These are phyloP conservation scores for Ogataea polymorpha DNA, from an alignment of 805 yeast genomes.

Conservation along the genomic window DNA sequence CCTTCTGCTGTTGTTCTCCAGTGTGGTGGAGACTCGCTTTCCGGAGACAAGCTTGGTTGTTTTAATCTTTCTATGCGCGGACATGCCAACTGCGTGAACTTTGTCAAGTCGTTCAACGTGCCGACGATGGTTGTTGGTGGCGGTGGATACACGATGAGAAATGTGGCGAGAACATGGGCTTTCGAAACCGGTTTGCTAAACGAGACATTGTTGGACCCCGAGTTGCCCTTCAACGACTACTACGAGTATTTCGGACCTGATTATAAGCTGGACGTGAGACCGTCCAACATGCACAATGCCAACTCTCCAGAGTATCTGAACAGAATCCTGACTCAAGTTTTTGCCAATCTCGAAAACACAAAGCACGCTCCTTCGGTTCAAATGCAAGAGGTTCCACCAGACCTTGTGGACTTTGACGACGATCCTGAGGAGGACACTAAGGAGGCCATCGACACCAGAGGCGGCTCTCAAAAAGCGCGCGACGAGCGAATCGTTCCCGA, in stretches of 20 bases:
- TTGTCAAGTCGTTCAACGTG: slow-evolving; percentile 77
- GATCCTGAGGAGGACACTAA: slow-evolving; percentile 74
- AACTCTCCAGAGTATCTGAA: slow-evolving; percentile 90
- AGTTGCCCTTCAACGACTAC: slow-evolving; percentile 89
- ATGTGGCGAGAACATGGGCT: slow-evolving; percentile 94
- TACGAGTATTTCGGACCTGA: slow-evolving; percentile 98
- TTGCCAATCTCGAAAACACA: slow-evolving; percentile 80
- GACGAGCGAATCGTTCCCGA: slow-evolving; percentile 70
- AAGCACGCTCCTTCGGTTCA: slow-evolving; percentile 97
- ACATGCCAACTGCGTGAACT: slow-evolving; percentile 94
- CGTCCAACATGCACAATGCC: slow-evolving; percentile 95
- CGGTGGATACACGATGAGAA: slow-evolving; percentile 97
- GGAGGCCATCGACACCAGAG: slow-evolving; percentile 81
- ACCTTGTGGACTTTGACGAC: slow-evolving; percentile 82
- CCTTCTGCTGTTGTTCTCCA: slow-evolving; percentile 97
- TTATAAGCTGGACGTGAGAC: slow-evolving; percentile 89
- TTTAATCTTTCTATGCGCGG: slow-evolving; percentile 91
- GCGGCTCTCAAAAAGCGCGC: slow-evolving; percentile 84
- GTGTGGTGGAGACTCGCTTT: slow-evolving; percentile 96
- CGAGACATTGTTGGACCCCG: slow-evolving; percentile 71
- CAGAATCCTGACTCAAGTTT: slow-evolving; percentile 73
- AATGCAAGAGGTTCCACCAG: slow-evolving; percentile 83
- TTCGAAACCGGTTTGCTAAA: slow-evolving; percentile 88
- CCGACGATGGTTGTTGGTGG: slow-evolving; percentile 96
- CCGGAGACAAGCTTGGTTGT: slow-evolving; percentile 94